These are phyloP conservation scores for Benincasa hispida DNA, from an alignment of 306 rosid genomes.

Conservation along the genomic window DNA sequence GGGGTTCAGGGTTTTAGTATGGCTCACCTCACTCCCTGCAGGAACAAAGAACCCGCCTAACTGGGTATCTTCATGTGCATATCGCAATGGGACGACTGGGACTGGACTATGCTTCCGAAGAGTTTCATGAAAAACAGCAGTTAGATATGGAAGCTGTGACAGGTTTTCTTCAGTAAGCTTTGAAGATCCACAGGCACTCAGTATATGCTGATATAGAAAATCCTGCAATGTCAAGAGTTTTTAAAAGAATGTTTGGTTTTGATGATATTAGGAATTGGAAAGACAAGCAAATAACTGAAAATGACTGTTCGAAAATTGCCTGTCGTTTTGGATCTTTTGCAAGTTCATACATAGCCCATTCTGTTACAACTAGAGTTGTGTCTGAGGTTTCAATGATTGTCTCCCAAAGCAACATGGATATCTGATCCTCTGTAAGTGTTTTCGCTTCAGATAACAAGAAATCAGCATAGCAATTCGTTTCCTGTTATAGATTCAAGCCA, in stretches of 20 bases:
- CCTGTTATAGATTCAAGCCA: conserved; percentile 29
- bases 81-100: conserved; percentile 61
- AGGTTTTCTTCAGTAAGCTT: conserved; percentile 49
- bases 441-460: conserved; percentile 53
- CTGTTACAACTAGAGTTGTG: conserved; percentile 65
- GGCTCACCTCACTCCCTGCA: conserved; percentile 66
- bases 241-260: background rate
- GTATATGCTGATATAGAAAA: conserved; percentile 38
- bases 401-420: conserved; percentile 71
- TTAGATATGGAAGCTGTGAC: conserved; percentile 49
- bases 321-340: conserved; percentile 53
- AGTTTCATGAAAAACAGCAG: conserved; percentile 84
- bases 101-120: conserved; percentile 67
- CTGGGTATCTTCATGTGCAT: conserved; percentile 68
- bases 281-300: background rate
- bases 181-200: conserved; percentile 36
- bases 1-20: background rate
- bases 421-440: conserved; percentile 43
- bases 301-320: conserved; percentile 27
- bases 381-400: conserved; percentile 69
- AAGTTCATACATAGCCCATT: conserved; percentile 91
- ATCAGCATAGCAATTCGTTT: conserved; percentile 43
- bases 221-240: conserved; percentile 23
- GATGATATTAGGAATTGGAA: background rate
- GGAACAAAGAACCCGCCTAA: conserved; percentile 72